Evolutionary conservation across 108 stramenopile genomes (phyloP), one percentile per base, ranked within the genome.

Genomic region (Pseudonitzschia delicatissima): DNA sequence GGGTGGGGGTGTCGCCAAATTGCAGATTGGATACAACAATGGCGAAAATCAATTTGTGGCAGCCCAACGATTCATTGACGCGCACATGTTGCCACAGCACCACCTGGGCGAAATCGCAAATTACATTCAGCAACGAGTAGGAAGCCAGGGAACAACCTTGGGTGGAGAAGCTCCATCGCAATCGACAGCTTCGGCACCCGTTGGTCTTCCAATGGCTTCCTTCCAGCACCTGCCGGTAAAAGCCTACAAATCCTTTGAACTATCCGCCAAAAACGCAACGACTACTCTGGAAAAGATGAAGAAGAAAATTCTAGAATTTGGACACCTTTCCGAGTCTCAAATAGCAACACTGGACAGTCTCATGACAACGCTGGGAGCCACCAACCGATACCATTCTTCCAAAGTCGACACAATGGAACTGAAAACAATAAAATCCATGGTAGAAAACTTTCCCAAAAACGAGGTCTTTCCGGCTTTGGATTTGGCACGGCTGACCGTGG

Each of bases 31-130:
- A 11, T 96, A 98, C 78, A 98, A 98, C 60, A 94, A 87, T 76
- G 96, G 96, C 7, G 96, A 98, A 63, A 98, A 98, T 87, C 94
- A 94, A 5, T 98, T 97, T 66, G 90, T 93, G 6, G 87, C 90
- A 8, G 96, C 98, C 21, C 98, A 98, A 67, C 61, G 79, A 28
- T 98, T 98, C 76, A 97, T 98, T 72, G 98, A 98, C 81, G 80
- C 78, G 40, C 76, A 98, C 75, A 62, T 86, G 78, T 64, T 98
- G 36, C 87, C 91, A 45, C 98, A 98, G 80, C 58, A 85, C 59
- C 83, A 97, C 73, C 77, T 97, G 66, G 45, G 66, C 4, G 83
- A 97, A 49, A 95, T 97, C 72, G 96, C 96, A 9, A 90, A 97
- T 72, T 97, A 94, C 70, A 95, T 97, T 53, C 65, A 80, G 40